phyloP scores from a whole-genome alignment of 164 flowering plant species.

The Liriodendron chinense region DNA sequence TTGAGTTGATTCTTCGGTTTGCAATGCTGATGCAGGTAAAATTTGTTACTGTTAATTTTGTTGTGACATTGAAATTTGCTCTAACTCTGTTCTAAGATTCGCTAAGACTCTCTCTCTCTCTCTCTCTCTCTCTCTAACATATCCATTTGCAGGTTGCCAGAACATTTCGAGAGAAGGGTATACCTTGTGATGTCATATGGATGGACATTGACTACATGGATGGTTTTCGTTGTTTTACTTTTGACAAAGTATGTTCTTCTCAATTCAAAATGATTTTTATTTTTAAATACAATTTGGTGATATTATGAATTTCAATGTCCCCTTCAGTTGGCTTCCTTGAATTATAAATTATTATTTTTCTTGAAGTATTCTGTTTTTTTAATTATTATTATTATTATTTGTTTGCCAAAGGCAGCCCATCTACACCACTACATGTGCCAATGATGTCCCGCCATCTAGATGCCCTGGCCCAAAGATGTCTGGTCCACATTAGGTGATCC shows the following conservation, averaged over 20 bases:
- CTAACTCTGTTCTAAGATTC: background rate
- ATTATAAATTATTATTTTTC: too few relatives aligned
- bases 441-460: too few relatives aligned
- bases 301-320: background rate
- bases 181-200: conserved; percentile 98
- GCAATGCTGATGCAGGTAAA: background rate
- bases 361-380: too few relatives aligned
- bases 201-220: conserved; percentile 99
- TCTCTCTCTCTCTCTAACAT: background rate
- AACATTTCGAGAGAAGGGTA: conserved; percentile 75
- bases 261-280: background rate
- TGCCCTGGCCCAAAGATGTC: too few relatives aligned
- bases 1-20: background rate
- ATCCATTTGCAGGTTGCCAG: conserved; percentile 52
- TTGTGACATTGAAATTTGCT: background rate
- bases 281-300: background rate
- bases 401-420: too few relatives aligned
- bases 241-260: conserved; percentile 57
- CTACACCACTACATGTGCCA: too few relatives aligned
- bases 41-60: background rate
- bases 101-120: background rate
- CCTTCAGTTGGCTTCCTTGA: too few relatives aligned
- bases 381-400: too few relatives aligned
- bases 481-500: too few relatives aligned
- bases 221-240: conserved; percentile 94